Base-by-base conservation (phyloP, 305 asterid species). In the Solanum hybrid region DNA sequence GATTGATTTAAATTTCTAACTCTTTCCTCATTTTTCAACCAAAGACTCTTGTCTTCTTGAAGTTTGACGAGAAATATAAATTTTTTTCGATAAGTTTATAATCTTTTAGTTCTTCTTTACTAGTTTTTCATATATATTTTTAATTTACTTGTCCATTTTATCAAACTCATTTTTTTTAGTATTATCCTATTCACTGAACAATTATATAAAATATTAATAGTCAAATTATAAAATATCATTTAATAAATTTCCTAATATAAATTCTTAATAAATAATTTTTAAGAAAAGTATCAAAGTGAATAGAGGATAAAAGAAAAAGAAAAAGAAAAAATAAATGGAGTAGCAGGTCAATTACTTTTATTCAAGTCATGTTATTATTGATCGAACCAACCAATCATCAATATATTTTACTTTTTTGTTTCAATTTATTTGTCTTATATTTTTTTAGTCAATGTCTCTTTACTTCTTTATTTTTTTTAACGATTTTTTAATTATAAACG, bases 311-410 rank as follows among this genome's bases (percentile, higher is more conserved):
- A 51, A 1, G 24, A 19, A 60, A n/a, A 66, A 9, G 0, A 56
- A 71, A 26, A 27, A 13, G 1, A 29, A 73, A 7, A 73, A 13
- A 6, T n/a, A 4, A 7, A 29, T 73, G 35, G 10, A 72, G 35
- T 11, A 37, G 56, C 22, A 3, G 17, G 22, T 36, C 85, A 78
- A 78, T 78, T 15, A 11, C 31, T 10, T n/a, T 78, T n/a, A n/a
- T n/a, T n/a, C n/a, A n/a, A 78, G 60, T 38, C 32, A 24, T 78
- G 56, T 36, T 36, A n/a, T 78, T 78, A 78, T 36, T 78, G 60
- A 14, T 36, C 32, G 5, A 78, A 37, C 60, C 85, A 78, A 78
- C 32, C 60, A 78, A 37, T 78, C 27, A 29, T 11, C 32, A n/a
- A n/a, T 15, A 22, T 4, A 78, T 42, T 22, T n/a, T 36, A 2